Percentiles rank a stretch among this genome's conserved stretches.
Conservation (phyloP, 75 land plant genomes). For the Chamaecyparis obtusa region DNA sequence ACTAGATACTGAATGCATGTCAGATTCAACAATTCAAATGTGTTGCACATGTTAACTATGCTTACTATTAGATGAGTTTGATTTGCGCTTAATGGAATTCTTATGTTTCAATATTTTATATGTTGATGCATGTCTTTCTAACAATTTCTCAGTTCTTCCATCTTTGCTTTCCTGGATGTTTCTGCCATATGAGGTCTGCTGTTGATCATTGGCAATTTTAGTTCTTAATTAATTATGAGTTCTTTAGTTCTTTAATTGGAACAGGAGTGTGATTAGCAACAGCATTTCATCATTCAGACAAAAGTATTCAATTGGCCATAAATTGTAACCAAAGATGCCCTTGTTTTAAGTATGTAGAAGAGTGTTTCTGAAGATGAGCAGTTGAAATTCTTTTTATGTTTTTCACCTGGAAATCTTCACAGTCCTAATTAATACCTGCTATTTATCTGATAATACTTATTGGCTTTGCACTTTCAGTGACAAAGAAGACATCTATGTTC, state of each 20-base stretch:
- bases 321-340: not conserved
- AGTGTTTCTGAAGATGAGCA: not conserved
- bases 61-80: not conserved
- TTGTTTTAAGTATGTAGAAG: not conserved
- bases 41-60: not conserved
- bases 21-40: not conserved
- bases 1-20: not conserved
- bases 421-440: not conserved
- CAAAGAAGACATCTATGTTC: conserved; percentile 78
- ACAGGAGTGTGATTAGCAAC: not conserved
- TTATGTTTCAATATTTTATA: not conserved
- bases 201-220: not conserved
- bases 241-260: not conserved
- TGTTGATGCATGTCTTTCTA: not conserved
- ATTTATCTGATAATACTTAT: not conserved
- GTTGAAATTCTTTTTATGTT: not conserved
- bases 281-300: not conserved
- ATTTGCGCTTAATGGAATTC: not conserved
- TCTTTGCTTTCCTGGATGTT: not conserved
- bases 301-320: not conserved
- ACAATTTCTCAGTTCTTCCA: not conserved
- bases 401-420: not conserved
- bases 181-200: not conserved
- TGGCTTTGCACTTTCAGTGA: conserved; percentile 51
- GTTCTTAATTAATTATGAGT: not conserved